These are phyloP conservation scores for Saccharomycopsis synnaedendra DNA, from an alignment of 805 yeast species.

Conservation along the genomic window DNA sequence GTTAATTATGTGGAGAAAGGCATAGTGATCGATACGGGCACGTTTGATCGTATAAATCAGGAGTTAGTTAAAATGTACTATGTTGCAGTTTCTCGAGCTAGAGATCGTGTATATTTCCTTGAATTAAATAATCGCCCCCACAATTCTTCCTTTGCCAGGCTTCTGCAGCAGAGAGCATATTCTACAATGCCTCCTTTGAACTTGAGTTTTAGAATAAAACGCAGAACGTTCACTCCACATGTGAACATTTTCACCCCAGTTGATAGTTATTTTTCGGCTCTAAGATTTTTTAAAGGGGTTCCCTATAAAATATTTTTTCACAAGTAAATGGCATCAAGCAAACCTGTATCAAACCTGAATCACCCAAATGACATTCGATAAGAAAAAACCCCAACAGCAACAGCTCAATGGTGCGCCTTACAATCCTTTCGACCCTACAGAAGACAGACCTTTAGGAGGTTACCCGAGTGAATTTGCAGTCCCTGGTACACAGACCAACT, in stretches of 20 bases:
- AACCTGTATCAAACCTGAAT: too few relatives aligned
- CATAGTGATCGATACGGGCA: constrained; percentile 1
- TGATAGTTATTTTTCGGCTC: too few relatives aligned
- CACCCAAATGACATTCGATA: too few relatives aligned
- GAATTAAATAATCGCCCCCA: not conserved
- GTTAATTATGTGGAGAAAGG: not conserved
- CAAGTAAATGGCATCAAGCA: too few relatives aligned
- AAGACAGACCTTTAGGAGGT: constrained; percentile 69
- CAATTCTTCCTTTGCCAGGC: too few relatives aligned
- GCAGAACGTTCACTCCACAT: too few relatives aligned
- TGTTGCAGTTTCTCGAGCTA: constrained; percentile 61
- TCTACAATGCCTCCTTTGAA: not conserved
- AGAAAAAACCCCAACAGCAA: too few relatives aligned
- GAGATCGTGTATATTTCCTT: constrained; percentile 23
- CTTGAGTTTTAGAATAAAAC: too few relatives aligned
- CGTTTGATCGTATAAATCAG: not conserved
- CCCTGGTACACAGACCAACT: constrained; percentile 49
- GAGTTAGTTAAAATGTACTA: constrained; percentile 37
- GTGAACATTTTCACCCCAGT: too few relatives aligned
- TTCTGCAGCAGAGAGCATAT: too few relatives aligned
- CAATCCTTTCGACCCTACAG: constrained; percentile 75
- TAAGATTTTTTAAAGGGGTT: too few relatives aligned
- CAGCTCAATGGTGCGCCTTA: constrained; percentile 43
- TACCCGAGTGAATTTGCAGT: constrained; percentile 72
- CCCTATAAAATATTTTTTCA: too few relatives aligned